These are phyloP conservation scores for Sherardia arvensis DNA, from an alignment of 257 asterid genomes.

Conservation along the genomic window DNA sequence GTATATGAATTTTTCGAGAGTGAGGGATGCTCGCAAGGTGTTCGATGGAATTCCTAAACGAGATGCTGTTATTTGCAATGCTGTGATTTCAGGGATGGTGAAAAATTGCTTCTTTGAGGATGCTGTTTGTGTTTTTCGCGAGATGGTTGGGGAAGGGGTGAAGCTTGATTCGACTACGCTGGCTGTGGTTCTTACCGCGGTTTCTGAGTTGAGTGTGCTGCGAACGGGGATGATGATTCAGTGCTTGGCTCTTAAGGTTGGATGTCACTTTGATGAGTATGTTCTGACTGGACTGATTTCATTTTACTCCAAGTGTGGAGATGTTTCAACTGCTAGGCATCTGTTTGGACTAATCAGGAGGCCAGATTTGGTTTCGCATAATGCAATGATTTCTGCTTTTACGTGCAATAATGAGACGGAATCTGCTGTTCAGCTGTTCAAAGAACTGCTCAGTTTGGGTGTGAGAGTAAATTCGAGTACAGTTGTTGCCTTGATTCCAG, in stretches of 20 bases:
- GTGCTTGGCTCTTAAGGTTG: constrained; percentile 59
- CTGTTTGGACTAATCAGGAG: constrained; percentile 47
- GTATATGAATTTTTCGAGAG: constrained; percentile 36
- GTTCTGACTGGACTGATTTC: constrained; percentile 75
- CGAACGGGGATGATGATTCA: constrained; percentile 64
- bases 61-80: constrained; percentile 82
- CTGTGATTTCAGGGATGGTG: constrained; percentile 69
- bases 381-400: constrained; percentile 72
- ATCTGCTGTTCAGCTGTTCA: constrained; percentile 46
- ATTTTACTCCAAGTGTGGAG: constrained; percentile 70
- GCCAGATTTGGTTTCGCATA: constrained; percentile 68
- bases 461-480: constrained; percentile 52
- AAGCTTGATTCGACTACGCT: constrained; percentile 58
- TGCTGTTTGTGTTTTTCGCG: constrained; percentile 19
- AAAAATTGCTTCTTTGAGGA: constrained; percentile 52
- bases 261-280: constrained; percentile 47
- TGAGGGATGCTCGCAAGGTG: constrained; percentile 52
- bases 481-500: constrained; percentile 68
- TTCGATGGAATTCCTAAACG: constrained; percentile 56
- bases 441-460: constrained; percentile 41
- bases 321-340: constrained; percentile 37
- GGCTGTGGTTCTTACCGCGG: constrained; percentile 56
- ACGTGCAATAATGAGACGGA: constrained; percentile 38
- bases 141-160: constrained; percentile 38
- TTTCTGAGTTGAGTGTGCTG: constrained; percentile 70